Evolutionary conservation across 768 basidiomycete genomes (phyloP).

Genomic region (Porphyrellus cyaneotinctus): DNA sequence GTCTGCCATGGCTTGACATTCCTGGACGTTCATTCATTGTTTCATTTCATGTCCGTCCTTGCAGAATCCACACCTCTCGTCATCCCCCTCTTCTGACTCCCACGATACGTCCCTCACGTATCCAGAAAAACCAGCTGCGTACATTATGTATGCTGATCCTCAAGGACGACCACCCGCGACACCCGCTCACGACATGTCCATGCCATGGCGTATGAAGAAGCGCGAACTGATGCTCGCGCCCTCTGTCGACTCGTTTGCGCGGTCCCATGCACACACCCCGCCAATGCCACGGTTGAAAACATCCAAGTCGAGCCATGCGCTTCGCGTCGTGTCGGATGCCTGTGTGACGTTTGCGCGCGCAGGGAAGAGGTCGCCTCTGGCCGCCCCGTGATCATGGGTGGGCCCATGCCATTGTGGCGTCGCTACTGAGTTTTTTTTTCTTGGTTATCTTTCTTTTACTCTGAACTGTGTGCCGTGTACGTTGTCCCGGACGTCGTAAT

Average conservation of each 20-base stretch:
- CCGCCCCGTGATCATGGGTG: not conserved
- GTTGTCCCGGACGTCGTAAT: not conserved
- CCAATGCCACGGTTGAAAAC: constrained; percentile 6
- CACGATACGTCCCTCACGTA: constrained; percentile 5
- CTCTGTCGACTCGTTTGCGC: constrained; percentile 2
- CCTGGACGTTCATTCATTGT: not conserved
- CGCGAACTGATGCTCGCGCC: constrained; percentile 8
- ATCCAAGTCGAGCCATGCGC: constrained; percentile 15
- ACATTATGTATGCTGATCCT: constrained; percentile 18
- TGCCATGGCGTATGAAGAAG: constrained; percentile 11
- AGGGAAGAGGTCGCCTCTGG: constrained; percentile 11
- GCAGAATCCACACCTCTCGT: constrained; percentile 9
- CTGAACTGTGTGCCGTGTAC: not conserved
- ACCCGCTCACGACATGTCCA: constrained; percentile 7
- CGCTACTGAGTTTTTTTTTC: not conserved
- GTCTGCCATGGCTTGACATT: not conserved
- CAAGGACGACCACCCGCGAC: constrained; percentile 12
- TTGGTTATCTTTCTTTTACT: not conserved
- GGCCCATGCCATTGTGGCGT: no score
- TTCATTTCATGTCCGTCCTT: not conserved
- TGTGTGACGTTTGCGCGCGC: constrained; percentile 18
- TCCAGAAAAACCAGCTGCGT: constrained; percentile 9
- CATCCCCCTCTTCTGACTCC: constrained; percentile 7
- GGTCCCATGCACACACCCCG: not conserved
- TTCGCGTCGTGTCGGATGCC: constrained; percentile 27